Evolutionary conservation across 306 rosid genomes (phyloP).

Genomic region (Vicia sativa): DNA sequence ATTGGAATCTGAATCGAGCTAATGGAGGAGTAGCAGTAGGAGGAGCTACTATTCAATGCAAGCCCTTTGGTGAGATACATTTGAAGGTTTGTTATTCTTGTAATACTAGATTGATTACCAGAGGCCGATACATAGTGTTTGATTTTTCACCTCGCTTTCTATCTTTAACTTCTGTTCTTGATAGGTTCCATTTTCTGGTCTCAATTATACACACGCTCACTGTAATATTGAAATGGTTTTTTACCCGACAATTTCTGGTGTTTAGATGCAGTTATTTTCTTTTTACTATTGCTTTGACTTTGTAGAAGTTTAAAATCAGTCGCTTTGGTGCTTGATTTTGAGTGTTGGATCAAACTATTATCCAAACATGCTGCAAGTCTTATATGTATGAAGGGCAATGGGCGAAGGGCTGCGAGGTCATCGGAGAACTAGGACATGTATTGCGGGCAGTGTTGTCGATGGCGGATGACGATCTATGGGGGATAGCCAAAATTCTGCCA

Average conservation of each 20-base stretch:
- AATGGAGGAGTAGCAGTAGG: constrained; percentile 17
- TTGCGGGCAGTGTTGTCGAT: not conserved
- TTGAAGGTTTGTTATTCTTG: constrained; percentile 73
- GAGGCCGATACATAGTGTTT: not conserved
- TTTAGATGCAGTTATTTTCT: not conserved
- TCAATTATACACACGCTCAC: not conserved
- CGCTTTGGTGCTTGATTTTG: constrained; percentile 6
- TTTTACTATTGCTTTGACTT: not conserved
- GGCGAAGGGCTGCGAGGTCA: constrained; percentile 17
- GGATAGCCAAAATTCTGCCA: too few relatives aligned
- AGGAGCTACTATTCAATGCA: constrained; percentile 59
- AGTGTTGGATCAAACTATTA: constrained; percentile 19
- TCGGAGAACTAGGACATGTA: constrained; percentile 22
- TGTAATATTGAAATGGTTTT: not conserved
- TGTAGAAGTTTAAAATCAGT: not conserved
- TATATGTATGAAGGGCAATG: not conserved
- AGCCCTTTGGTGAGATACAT: constrained; percentile 94
- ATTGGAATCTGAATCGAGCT: constrained; percentile 63
- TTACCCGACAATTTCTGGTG: too few relatives aligned
- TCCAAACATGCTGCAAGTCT: not conserved
- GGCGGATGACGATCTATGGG: too few relatives aligned
- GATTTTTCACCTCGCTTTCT: not conserved
- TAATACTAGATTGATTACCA: constrained; percentile 10
- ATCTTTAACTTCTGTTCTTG: too few relatives aligned
- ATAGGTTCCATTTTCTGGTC: not conserved